Evolutionary conservation across 805 yeast species (phyloP).

Genomic region (Lipomyces japonicus): DNA sequence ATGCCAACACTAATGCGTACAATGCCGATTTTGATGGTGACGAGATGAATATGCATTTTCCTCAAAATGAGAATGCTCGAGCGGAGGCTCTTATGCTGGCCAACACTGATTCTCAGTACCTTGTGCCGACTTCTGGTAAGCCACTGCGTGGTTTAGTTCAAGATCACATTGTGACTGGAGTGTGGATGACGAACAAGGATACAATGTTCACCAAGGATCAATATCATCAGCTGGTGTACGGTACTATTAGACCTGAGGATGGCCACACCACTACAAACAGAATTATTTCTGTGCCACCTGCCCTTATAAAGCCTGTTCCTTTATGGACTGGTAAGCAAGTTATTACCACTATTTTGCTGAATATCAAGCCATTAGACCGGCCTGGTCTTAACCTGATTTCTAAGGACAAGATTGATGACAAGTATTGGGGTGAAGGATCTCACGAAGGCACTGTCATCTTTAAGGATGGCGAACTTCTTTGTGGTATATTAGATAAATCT

Average conservation of each 20-base stretch:
- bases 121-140: slow-evolving; percentile 97
- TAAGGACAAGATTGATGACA: slow-evolving; percentile 85
- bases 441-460: slow-evolving; percentile 82
- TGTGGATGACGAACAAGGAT: slow-evolving; percentile 94
- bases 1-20: slow-evolving; percentile 98
- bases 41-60: slow-evolving; percentile 99
- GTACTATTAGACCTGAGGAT: slow-evolving; percentile 94
- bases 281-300: slow-evolving; percentile 81
- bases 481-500: slow-evolving; percentile 94
- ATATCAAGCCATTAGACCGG: slow-evolving; percentile 78
- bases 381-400: slow-evolving; percentile 88
- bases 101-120: slow-evolving; percentile 93
- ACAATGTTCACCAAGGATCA: slow-evolving; percentile 83
- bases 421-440: slow-evolving; percentile 88
- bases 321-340: slow-evolving; percentile 98
- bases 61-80: slow-evolving; percentile 94
- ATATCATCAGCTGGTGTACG: slow-evolving; percentile 90
- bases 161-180: slow-evolving; percentile 98
- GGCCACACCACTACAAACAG: slow-evolving; percentile 74
- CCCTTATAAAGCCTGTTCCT: slow-evolving; percentile 79
- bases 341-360: slow-evolving; percentile 83
- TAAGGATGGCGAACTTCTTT: slow-evolving; percentile 77
- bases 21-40: slow-evolving; percentile 99
- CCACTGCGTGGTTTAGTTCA: slow-evolving; percentile 98
- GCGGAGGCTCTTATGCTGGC: slow-evolving; percentile 95